Evolutionary conservation across 345 rosid genomes (phyloP), one percentile per base, ranked within the genome.

Genomic region (Salix brachista): DNA sequence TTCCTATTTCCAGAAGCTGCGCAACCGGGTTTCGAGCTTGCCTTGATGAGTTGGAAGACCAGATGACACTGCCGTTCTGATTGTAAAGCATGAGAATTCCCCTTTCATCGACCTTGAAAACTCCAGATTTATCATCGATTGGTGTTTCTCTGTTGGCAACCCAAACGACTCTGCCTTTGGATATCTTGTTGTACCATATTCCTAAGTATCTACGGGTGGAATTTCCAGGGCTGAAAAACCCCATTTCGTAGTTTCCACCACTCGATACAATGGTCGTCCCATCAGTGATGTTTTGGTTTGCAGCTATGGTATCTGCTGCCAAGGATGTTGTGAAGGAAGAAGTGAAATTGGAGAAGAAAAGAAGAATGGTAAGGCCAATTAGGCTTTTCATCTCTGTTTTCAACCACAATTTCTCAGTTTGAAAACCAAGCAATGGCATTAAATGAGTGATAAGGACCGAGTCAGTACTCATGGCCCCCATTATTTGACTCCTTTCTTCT

Each of bases 81-180:
- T 39, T 39, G 65, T 36, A 48, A 25, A 72, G 65, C 13, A n/a
- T 6, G 30, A 73, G 76, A 62, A 11, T 39, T 61, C 76, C 67
- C 30, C 26, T 39, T 12, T 16, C 52, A 39, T 39, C 65, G 21
- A 73, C 64, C 13, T 23, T 58, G 16, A 73, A 6, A 60, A 37
- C 36, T 36, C 76, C 76, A 21, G 68, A 60, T 13, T 30, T 39
- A 73, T 37, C 39, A 18, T 16, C 6, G 52, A 68, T 42, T 6
- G 71, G 71, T n/a, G 18, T 68, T n/a, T 68, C 54, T 42, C 74
- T 70, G 36, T 70, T 50, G n/a, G 74, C 74, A 52, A 70, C 74
- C 74, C 74, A 70, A 5, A 70, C 62, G 5, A 70, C 42, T 70
- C 54, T 68, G 2, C 52, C 71, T 23, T 25, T 68, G n/a, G 71